These are phyloP conservation scores for Periglandula ipomoeae DNA, from an alignment of 2,329 filamentous ascomycete genomes.

Conservation along the genomic window DNA sequence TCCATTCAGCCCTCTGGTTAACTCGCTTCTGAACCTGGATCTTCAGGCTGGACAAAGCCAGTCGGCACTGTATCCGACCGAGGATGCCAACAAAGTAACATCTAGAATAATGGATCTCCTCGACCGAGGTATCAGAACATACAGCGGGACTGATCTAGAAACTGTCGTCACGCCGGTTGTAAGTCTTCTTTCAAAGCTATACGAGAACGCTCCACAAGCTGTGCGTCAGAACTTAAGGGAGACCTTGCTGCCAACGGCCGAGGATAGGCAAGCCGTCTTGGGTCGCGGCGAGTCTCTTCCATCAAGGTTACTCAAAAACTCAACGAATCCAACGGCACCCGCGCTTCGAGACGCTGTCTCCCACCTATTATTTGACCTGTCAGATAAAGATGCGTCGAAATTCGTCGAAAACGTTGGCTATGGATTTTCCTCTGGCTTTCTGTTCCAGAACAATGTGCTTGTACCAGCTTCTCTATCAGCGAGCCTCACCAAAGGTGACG, in stretches of 20 bases:
- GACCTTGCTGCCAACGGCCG: constrained; percentile 64
- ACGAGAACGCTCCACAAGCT: constrained; percentile 55
- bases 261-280: constrained; percentile 68
- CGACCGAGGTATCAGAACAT: constrained; percentile 52
- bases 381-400: constrained; percentile 64
- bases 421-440: constrained; percentile 83
- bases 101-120: constrained; percentile 63
- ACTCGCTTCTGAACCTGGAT: constrained; percentile 73
- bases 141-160: constrained; percentile 64
- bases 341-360: constrained; percentile 67
- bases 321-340: constrained; percentile 62
- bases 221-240: constrained; percentile 53
- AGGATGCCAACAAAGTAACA: constrained; percentile 48
- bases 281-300: constrained; percentile 67
- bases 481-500: constrained; percentile 21
- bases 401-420: constrained; percentile 93
- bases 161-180: constrained; percentile 60
- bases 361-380: constrained; percentile 77
- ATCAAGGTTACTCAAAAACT: constrained; percentile 67
- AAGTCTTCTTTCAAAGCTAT: constrained; percentile 62
- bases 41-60: constrained; percentile 45
- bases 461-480: constrained; percentile 60
- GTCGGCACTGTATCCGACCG: constrained; percentile 56
- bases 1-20: constrained; percentile 63
- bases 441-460: constrained; percentile 75